A percentile compares a stretch with the other conserved stretches of the same genome.
Conservation (phyloP, 1,139 yeast species). For the Pneumocystis wakefieldiae region DNA sequence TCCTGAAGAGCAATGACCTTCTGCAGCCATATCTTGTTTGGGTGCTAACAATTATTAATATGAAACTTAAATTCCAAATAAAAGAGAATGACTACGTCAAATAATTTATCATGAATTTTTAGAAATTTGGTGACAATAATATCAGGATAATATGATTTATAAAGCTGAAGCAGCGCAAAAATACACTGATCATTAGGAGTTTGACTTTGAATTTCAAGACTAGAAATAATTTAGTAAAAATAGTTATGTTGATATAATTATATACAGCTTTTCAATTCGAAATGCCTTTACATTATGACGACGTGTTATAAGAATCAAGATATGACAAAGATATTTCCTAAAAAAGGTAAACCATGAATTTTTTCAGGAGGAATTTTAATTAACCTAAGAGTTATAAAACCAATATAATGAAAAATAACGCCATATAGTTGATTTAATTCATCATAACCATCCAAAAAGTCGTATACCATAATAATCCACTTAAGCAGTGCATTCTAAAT, state of each 20-base stretch:
- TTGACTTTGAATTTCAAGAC: slow-evolving; percentile 20
- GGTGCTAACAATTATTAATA: slow-evolving; percentile 17
- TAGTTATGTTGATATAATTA: neutral
- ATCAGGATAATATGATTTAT: slow-evolving; percentile 19
- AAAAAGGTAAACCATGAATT: neutral
- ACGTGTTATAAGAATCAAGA: slow-evolving; percentile 26
- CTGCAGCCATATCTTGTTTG: slow-evolving; percentile 14
- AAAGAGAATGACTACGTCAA: slow-evolving; percentile 6
- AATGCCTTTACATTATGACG: slow-evolving; percentile 22
- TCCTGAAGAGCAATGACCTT: slow-evolving; percentile 4
- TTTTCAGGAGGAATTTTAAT: slow-evolving; percentile 19
- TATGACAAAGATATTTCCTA: slow-evolving; percentile 16
- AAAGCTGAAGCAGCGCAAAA: slow-evolving; percentile 20
- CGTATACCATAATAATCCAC: slow-evolving; percentile 12
- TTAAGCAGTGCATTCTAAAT: slow-evolving; percentile 5
- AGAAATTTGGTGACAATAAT: slow-evolving; percentile 17
- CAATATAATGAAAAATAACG: slow-evolving; percentile 28
- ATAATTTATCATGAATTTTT: neutral
- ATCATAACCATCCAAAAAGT: slow-evolving; percentile 2
- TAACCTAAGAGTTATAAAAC: slow-evolving; percentile 29
- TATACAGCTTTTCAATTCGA: slow-evolving; percentile 22
- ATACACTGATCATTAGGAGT: slow-evolving; percentile 23
- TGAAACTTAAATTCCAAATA: slow-evolving; percentile 9
- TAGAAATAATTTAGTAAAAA: neutral
- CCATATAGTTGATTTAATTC: slow-evolving; percentile 19